phyloP scores from a whole-genome alignment of 208 protist species.

The Trypanosoma lewisi region DNA sequence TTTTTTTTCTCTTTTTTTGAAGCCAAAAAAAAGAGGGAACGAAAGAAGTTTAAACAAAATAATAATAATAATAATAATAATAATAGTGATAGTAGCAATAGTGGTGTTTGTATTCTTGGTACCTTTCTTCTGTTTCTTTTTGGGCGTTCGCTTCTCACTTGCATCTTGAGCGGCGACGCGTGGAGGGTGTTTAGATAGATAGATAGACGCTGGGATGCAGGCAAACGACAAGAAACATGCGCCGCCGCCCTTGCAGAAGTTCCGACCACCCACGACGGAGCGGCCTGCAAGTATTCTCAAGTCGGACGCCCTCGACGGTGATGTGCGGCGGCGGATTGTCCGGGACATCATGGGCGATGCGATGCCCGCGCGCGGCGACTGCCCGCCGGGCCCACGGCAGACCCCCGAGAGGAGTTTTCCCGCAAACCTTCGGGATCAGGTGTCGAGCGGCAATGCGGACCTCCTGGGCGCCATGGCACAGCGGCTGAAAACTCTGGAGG shows the following conservation, averaged over 20 bases:
- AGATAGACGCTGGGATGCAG: neutral
- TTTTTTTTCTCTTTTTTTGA: slow-evolving; percentile 12
- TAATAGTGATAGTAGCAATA: no score
- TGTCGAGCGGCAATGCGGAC: slow-evolving; percentile 40
- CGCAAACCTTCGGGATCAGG: slow-evolving; percentile 46
- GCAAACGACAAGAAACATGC: slow-evolving; percentile 7
- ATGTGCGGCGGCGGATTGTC: slow-evolving; percentile 68
- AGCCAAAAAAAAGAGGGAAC: no score
- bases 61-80: no score
- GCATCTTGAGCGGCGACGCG: neutral
- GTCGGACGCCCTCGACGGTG: slow-evolving; percentile 80
- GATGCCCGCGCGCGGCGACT: neutral
- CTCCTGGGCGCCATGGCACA: slow-evolving; percentile 68
- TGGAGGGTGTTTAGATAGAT: no score
- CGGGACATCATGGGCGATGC: slow-evolving; percentile 41
- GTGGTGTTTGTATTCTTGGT: no score
- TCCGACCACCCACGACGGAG: slow-evolving; percentile 27
- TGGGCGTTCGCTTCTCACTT: slow-evolving; percentile 9
- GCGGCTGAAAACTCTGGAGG: slow-evolving; percentile 68
- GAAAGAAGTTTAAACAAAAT: no score
- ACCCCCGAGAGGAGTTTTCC: slow-evolving; percentile 38
- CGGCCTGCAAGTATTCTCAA: slow-evolving; percentile 52
- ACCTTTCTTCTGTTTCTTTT: slow-evolving; percentile 10
- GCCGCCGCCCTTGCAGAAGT: slow-evolving; percentile 39
- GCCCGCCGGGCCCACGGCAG: neutral